These are phyloP conservation scores for Multifurca ochricompacta DNA, from an alignment of 768 basidiomycete genomes.

Conservation along the genomic window DNA sequence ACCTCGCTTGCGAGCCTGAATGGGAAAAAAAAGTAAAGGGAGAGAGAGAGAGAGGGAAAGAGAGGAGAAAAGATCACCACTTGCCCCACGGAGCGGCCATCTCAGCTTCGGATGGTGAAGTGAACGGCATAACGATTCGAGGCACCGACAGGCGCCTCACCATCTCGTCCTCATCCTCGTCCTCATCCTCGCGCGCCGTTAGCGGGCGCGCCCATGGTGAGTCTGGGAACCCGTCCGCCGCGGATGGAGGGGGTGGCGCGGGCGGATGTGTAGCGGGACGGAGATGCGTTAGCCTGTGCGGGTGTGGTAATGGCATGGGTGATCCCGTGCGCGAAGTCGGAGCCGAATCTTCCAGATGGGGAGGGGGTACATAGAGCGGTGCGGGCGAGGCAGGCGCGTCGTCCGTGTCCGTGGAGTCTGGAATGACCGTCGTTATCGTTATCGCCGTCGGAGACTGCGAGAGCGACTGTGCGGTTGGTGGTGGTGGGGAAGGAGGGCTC, in stretches of 20 bases:
- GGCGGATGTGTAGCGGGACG: constrained; percentile 8
- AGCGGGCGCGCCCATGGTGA: constrained; percentile 15
- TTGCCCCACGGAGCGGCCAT: constrained; percentile 8
- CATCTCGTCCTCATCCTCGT: not conserved
- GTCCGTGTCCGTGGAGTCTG: not conserved
- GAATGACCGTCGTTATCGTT: not conserved
- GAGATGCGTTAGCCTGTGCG: constrained; percentile 13
- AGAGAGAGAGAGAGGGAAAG: not conserved
- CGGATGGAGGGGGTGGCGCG: constrained; percentile 19
- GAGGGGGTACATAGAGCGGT: constrained; percentile 20
- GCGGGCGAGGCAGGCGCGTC: constrained; percentile 17
- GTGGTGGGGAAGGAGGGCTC: not conserved
- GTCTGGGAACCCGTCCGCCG: constrained; percentile 10
- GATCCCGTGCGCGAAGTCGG: constrained; percentile 16
- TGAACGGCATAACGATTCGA: not conserved
- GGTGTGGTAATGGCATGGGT: constrained; percentile 18
- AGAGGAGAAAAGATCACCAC: not conserved
- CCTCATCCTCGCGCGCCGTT: not conserved
- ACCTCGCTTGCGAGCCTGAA: too few relatives aligned
- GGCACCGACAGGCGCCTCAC: constrained; percentile 2
- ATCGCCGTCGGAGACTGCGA: not conserved
- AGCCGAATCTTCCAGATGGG: constrained; percentile 5
- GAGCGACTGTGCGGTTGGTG: not conserved
- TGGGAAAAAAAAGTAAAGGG: too few relatives aligned
- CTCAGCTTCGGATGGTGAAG: constrained; percentile 9